Evolutionary conservation across 78 protist species (phyloP), one percentile per base, ranked within the genome.

Genomic region (Dictyostelium intermedium): DNA sequence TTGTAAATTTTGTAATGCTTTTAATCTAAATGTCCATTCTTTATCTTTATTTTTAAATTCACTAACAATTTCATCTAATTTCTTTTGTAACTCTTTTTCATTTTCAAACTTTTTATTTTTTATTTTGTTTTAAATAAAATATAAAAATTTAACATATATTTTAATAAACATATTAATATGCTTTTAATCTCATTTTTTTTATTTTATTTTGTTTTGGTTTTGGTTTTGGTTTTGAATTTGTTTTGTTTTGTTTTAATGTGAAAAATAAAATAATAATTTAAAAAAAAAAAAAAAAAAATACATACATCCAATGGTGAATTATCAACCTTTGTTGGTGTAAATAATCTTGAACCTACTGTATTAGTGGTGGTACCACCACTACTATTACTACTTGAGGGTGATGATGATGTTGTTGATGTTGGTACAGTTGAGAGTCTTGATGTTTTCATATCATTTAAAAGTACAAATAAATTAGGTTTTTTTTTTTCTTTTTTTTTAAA

Each of bases 21-120:
- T 89, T 37, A 79, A 70, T 89, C 94, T 78, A 69, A 34, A 69
- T 69, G 94, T 69, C 94, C 94, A 89, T 47, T 89, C 94, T 47
- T 76, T 60, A 20, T 89, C 94, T 35, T 89, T 89, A 35, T 41
- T 41, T 35, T 70, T 89, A 50, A 89, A 89, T 27, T 89, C 94
- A 41, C 14, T 32, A 13, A 32, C 18, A n/a, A 89, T 89, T 0
- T 89, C 94, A n/a, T 89, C 94, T 32, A 89, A 18, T 70, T 89
- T 34, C 32, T 80, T 78, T 35, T 79, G 86, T 45, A 89, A 43
- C 14, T 89, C 94, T 89, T 60, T 89, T 69, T 89, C 94, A 80
- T 41, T 43, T 9, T 89, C 87, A 89, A 81, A 89, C 94, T 89
- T 78, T 8, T 50, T 50, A 9, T 72, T 61, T 16, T 13, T 61